Evolutionary conservation across 352 stramenopile genomes (phyloP).

Genomic region (Phytophthora megakarya): DNA sequence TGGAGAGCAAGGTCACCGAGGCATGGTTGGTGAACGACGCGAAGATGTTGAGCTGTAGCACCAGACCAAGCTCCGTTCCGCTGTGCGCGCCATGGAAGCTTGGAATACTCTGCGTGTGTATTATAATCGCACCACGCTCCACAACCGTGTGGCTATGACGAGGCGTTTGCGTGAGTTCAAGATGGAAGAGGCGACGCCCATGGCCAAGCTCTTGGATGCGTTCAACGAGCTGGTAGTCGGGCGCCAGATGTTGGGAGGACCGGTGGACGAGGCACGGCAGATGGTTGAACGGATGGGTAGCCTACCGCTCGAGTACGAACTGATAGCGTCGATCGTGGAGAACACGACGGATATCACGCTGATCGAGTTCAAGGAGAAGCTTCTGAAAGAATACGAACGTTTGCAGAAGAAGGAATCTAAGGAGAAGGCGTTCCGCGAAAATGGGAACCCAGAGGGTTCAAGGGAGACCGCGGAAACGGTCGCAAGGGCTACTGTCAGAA

Average conservation of each 20-base stretch:
- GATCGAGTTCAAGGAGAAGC: constrained; percentile 24
- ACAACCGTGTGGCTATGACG: background rate
- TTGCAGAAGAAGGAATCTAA: constrained; percentile 17
- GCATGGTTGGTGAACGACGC: background rate
- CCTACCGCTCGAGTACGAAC: constrained; percentile 31
- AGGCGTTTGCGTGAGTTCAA: constrained; percentile 11
- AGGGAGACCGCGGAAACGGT: constrained; percentile 1
- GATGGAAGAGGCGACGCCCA: background rate
- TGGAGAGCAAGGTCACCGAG: background rate
- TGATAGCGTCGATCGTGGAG: constrained; percentile 20
- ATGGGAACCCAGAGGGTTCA: constrained; percentile 11
- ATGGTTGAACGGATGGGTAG: constrained; percentile 33
- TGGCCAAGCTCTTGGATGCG: constrained; percentile 24
- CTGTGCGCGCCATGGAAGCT: background rate
- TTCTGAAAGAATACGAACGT: constrained; percentile 18
- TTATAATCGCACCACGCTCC: constrained; percentile 1
- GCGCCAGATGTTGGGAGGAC: constrained; percentile 1
- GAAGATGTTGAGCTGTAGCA: constrained; percentile 2
- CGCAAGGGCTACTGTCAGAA: background rate
- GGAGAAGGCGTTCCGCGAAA: background rate
- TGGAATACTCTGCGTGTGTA: background rate
- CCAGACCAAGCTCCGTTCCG: no score
- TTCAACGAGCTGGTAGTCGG: constrained; percentile 34
- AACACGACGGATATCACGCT: constrained; percentile 19
- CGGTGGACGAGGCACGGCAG: constrained; percentile 27